Percentiles rank a stretch among this genome's conserved stretches.
Evolutionary conservation across 257 asterid species (phyloP).

Genomic region (Ilex aquifolium): DNA sequence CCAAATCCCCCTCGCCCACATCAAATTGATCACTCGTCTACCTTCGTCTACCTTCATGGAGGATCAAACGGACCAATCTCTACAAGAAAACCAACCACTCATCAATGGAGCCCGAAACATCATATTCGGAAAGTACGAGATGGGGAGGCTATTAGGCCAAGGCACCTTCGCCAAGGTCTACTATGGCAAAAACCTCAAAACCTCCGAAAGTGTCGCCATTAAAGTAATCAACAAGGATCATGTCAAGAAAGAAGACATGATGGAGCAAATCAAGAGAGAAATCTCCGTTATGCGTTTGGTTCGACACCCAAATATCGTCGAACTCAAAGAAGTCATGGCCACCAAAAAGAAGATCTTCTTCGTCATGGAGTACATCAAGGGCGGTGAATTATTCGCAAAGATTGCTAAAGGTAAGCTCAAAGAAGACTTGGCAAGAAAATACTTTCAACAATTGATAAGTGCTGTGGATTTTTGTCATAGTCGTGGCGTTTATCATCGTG

Average conservation of each 20-base stretch:
- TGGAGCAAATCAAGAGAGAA: conserved; percentile 69
- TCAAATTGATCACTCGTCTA: too few species aligned
- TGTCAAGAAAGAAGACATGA: conserved; percentile 44
- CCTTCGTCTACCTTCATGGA: background rate
- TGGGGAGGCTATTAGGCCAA: conserved; percentile 66
- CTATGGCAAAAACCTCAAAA: conserved; percentile 42
- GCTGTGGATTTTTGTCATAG: conserved; percentile 83
- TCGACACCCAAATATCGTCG: conserved; percentile 78
- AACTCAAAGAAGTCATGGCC: conserved; percentile 73
- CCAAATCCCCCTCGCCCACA: too few species aligned
- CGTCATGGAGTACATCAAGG: conserved; percentile 68
- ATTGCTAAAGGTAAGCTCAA: conserved; percentile 44
- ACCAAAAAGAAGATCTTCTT: conserved; percentile 65
- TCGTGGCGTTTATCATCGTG: conserved; percentile 80
- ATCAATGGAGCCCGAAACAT: conserved; percentile 17
- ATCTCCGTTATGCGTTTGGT: conserved; percentile 70
- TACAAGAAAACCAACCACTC: conserved; percentile 5
- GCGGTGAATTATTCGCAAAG: conserved; percentile 77
- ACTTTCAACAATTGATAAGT: conserved; percentile 70
- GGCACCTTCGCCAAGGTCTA: conserved; percentile 86
- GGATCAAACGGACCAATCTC: background rate
- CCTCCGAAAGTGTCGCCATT: conserved; percentile 67
- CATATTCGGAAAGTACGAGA: conserved; percentile 72
- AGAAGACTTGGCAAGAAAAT: conserved; percentile 53
- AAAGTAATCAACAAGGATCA: conserved; percentile 65